Evolutionary conservation across 768 basidiomycete species (phyloP).

Genomic region (Myochromella boudieri): DNA sequence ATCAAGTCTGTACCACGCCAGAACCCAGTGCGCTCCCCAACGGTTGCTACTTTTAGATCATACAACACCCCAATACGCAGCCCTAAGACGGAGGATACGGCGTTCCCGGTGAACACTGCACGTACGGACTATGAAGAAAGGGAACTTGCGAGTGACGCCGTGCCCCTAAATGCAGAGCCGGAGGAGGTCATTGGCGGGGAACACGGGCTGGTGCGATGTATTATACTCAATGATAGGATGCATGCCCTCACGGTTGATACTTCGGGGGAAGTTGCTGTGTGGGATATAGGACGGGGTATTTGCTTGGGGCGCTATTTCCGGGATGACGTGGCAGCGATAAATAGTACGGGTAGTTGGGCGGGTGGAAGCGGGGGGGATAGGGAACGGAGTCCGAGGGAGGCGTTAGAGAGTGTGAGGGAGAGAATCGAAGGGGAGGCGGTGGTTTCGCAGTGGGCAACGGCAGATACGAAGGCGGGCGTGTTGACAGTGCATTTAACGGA

Average conservation of each 20-base stretch:
- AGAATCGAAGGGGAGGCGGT: slow-evolving; percentile 95
- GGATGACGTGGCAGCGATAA: slow-evolving; percentile 66
- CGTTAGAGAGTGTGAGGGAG: slow-evolving; percentile 84
- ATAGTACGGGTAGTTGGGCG: slow-evolving; percentile 44
- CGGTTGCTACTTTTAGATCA: slow-evolving; percentile 30
- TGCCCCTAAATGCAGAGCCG: slow-evolving; percentile 50
- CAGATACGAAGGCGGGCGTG: slow-evolving; percentile 89
- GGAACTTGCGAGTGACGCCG: slow-evolving; percentile 81
- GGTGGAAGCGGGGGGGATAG: slow-evolving; percentile 37
- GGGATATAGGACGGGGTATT: slow-evolving; percentile 81
- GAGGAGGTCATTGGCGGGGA: slow-evolving; percentile 76
- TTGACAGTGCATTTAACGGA: slow-evolving; percentile 87
- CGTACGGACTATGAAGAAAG: slow-evolving; percentile 62
- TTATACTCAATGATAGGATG: slow-evolving; percentile 83
- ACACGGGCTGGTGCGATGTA: slow-evolving; percentile 77
- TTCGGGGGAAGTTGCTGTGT: slow-evolving; percentile 82
- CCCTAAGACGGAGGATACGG: slow-evolving; percentile 36
- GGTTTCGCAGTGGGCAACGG: slow-evolving; percentile 79
- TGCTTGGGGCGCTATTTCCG: slow-evolving; percentile 72
- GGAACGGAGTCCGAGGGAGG: slow-evolving; percentile 74
- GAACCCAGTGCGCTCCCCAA: slow-evolving; percentile 28
- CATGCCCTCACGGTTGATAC: slow-evolving; percentile 93
- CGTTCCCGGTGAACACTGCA: slow-evolving; percentile 35
- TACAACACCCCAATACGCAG: slow-evolving; percentile 30
- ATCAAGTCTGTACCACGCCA: slow-evolving; percentile 65